Evolutionary conservation across 1,284 basidiomycete genomes (phyloP), one percentile per base, ranked within the genome.

Genomic region (Tetrapyrgos nigripes): DNA sequence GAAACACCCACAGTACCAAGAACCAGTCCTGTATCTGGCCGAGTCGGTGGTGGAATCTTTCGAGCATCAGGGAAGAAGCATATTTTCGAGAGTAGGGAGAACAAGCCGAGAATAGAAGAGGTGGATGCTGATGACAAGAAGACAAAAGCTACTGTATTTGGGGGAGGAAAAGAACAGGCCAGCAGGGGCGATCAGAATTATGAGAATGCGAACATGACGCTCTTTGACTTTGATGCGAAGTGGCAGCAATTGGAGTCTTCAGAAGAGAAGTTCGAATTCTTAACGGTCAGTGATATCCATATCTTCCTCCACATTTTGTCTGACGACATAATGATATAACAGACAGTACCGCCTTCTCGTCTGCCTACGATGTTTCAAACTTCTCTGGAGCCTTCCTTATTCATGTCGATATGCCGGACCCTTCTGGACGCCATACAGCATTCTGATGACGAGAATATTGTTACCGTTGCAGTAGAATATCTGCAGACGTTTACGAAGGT

Each of bases 31-130:
- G 62, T 70, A 28, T 11, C 76, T 0, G 75, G 71, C 58, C 76
- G 75, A 21, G 79, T 85, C 3, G 84, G 84, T 1, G 87, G 86
- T 27, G 87, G 87, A 0, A 85, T 88, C 55, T 86, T 87, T 68
- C 81, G 82, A 31, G 69, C 77, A 3, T 77, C 79, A 8, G 87
- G 87, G 3, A 72, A 81, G 5, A 79, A 78, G 53, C 84, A 79
- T 8, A 65, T 84, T 28, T 76, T 85, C 57, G 64, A 73, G 14
- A 53, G 44, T 9, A 55, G 55, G 27, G 48, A 43, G 8, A 48
- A 9, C 24, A 49, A 28, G 8, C n/a, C 29, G 19, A n/a, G 14
- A 40, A 46, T 23, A 33, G 3, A 14, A 26, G 35, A 44, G 6
- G n/a, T n/a, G 27, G 5, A 58, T 52, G 19, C 26, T 62, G 31